Percentiles rank a stretch among this genome's conserved stretches.
Conservation (phyloP, 1,139 yeast genomes). For the Protomyces pachydermus region DNA sequence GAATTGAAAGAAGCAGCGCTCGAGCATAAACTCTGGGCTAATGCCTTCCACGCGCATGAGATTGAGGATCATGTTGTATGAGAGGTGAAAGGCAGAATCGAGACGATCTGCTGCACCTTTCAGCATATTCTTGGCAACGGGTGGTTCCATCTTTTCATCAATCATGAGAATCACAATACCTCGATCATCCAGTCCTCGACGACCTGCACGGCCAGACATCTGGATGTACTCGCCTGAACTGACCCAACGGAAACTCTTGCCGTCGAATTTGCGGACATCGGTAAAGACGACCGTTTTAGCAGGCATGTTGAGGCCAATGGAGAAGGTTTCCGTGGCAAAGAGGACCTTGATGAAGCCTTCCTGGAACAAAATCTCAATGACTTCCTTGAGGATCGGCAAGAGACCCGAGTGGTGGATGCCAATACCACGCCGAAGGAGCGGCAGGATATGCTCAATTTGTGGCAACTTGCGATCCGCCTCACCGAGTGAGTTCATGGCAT, state of each 20-base stretch:
- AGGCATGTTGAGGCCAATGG: conserved; percentile 97
- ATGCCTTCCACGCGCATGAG: conserved; percentile 96
- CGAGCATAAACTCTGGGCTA: conserved; percentile 95
- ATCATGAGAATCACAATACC: conserved; percentile 99
- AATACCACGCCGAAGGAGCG: conserved; percentile 85
- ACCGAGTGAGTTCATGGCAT: conserved; percentile 80
- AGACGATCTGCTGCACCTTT: conserved; percentile 96
- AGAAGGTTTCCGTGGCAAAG: conserved; percentile 96
- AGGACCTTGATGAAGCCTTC: conserved; percentile 91
- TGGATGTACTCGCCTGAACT: conserved; percentile 99
- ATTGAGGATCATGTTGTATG: conserved; percentile 94
- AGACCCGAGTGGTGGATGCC: conserved; percentile 98
- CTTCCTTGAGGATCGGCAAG: conserved; percentile 90
- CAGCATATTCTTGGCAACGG: conserved; percentile 98
- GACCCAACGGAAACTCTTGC: conserved; percentile 94
- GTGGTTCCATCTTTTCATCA: conserved; percentile 98
- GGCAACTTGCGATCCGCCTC: conserved; percentile 89
- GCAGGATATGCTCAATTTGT: conserved; percentile 85
- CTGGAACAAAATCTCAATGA: conserved; percentile 92
- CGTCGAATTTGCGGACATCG: conserved; percentile 97
- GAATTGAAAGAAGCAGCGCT: conserved; percentile 88
- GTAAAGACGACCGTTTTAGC: conserved; percentile 98
- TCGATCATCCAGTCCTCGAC: conserved; percentile 98
- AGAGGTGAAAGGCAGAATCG: conserved; percentile 93
- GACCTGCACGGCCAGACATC: conserved; percentile 99